phyloP scores from a whole-genome alignment of 2,329 filamentous ascomycete species.

The Simplicillium sp. region DNA sequence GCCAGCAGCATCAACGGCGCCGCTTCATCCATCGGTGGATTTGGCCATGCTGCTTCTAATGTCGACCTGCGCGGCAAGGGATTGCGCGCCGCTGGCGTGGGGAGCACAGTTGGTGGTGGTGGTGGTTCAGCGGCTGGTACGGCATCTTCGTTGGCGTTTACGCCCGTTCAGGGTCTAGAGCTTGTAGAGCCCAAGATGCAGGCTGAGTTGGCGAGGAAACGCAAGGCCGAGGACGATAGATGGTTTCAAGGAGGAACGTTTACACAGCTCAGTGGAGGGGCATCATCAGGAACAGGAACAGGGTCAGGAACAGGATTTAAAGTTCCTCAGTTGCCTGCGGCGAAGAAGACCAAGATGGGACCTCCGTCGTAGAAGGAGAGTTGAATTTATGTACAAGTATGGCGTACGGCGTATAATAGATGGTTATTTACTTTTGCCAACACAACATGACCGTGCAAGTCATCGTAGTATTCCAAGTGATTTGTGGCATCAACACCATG shows the following conservation, averaged over 20 bases:
- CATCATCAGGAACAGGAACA: constrained; percentile 23
- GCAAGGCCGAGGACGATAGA: constrained; percentile 86
- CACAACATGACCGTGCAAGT: too few relatives aligned
- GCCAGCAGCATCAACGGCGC: constrained; percentile 55
- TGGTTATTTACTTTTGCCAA: too few relatives aligned
- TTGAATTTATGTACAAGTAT: too few relatives aligned
- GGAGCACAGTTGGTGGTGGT: constrained; percentile 56
- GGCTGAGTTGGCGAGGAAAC: constrained; percentile 78
- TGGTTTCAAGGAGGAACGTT: constrained; percentile 99
- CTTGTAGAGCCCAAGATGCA: constrained; percentile 88
- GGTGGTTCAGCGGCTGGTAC: constrained; percentile 57
- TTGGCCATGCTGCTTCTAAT: constrained; percentile 55
- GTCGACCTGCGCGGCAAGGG: constrained; percentile 70
- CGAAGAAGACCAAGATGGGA: constrained; percentile 56
- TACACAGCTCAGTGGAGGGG: constrained; percentile 62
- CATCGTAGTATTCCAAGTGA: too few relatives aligned
- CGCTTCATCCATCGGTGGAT: constrained; percentile 74
- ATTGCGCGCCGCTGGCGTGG: constrained; percentile 73
- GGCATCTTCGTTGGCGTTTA: constrained; percentile 83
- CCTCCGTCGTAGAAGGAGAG: background rate
- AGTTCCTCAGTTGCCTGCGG: constrained; percentile 63
- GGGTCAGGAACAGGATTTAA: constrained; percentile 56
- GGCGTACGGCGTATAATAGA: too few relatives aligned
- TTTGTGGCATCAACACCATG: too few relatives aligned
- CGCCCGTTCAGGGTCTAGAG: constrained; percentile 88